Base-by-base conservation (phyloP, 805 yeast genomes). In the Candida maesae region DNA sequence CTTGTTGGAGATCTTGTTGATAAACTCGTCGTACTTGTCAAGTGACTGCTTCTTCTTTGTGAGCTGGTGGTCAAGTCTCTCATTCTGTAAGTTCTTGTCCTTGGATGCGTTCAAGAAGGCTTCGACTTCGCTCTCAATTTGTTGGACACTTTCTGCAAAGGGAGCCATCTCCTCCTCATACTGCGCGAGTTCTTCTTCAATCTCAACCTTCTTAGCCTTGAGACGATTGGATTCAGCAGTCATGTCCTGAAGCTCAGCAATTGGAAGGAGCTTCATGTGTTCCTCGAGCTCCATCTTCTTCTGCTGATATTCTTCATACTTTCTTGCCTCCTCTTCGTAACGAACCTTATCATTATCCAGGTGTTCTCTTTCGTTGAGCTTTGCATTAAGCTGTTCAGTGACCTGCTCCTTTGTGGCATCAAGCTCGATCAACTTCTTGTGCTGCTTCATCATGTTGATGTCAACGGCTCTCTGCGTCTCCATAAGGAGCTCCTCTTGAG, bases 381-480 rank as follows among this genome's bases (percentile, higher is more conserved):
- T n/a, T 5, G 15, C 21, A 15, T 14, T 23, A 4, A 25, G 21
- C 8, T 9, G 11, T 7, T 12, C 4, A 7, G 18, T 23, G 45
- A 61, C 15, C 48, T 61, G 40, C 59, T 59, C 39, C 66, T 73
- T 59, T 48, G 57, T 37, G 56, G 50, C 58, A 49, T 85, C 87
- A 11, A 76, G 63, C 5, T 60, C 60, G 24, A 74, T 78, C 35
- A 91, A 67, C 21, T 64, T 52, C 27, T 76, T 71, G 53, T 91
- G 95, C 36, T 69, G 70, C 2, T 61, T 62, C 4, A 78, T 58
- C 49, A 90, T 63, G 28, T 74, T 69, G 3, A 81, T 75, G 5
- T 84, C 86, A 24, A 88, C 75, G 1, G 96, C 88, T 44, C 91
- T 66, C 55, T 89, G 87, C 1, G 95, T 86, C 53, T 87, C 95